Evolutionary conservation across 1,284 basidiomycete species (phyloP), one percentile per base, ranked within the genome.

Genomic region (Mycosarcoma maydis): DNA sequence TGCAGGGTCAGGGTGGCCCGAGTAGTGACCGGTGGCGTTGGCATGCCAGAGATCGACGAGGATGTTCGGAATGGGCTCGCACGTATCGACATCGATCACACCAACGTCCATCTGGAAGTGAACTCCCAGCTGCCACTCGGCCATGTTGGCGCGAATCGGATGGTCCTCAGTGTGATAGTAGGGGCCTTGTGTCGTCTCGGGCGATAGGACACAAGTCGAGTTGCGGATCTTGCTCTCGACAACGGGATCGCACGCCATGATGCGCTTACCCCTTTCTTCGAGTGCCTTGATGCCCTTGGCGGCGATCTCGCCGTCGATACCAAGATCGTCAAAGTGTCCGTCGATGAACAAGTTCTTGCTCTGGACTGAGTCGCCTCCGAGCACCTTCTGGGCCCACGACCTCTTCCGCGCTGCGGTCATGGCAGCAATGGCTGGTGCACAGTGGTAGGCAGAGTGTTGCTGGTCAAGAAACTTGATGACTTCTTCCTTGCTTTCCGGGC

Each of bases 31-130:
- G 6, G 60, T 67, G 14, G 68, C 73, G 50, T 72, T 80, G 75
- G 82, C 81, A 44, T 82, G 80, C 90, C 90, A 91, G 37, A 90
- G 86, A 73, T 91, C 89, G 20, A 90, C 88, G 24, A 90, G 85
- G 32, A 88, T 87, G 76, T 89, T 86, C 3, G 86, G 85, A 0
- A 90, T 83, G 17, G 89, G 88, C 71, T 87, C 82, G 83, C 90
- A 91, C 1, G 89, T 90, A 69, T 88, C 86, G 8, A 90, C 86
- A 71, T 91, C 89, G 55, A 90, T 88, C 8, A 90, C 86, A 27
- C 88, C 89, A 36, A 90, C 88, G 70, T 90, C 88, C 62, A 90
- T 84, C 54, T 72, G 64, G 72, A 88, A 83, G 27, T 83, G 78
- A 7, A 87, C 77, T 46, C 87, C 87, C 16, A 85, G 75, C 79